A percentile compares a stretch with the other conserved stretches of the same genome.
phyloP scores from a whole-genome alignment of 352 stramenopile genomes.

The Globisporangium carolinianum region DNA sequence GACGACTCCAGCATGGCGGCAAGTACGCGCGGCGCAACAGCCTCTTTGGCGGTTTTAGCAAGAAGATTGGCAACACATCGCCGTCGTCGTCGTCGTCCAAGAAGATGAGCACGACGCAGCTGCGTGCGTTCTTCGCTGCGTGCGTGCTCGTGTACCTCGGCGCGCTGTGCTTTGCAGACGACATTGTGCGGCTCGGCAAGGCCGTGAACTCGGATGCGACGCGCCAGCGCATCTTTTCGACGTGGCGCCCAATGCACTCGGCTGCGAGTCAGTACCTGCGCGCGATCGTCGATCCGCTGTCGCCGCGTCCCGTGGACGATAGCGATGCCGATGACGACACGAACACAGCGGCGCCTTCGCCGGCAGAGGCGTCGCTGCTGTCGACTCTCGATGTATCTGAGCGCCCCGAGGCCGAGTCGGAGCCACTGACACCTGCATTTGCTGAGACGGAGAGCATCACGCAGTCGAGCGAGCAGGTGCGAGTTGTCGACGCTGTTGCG shows the following conservation, averaged over 20 bases:
- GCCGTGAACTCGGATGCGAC: constrained; percentile 10
- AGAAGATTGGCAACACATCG: not conserved
- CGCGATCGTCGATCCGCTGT: constrained; percentile 5
- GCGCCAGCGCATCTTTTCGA: constrained; percentile 12
- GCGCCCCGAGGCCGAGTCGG: too few relatives aligned
- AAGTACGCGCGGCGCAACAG: constrained; percentile 7
- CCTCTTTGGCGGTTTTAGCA: constrained; percentile 1
- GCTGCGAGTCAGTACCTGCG: constrained; percentile 12
- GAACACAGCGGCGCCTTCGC: not conserved
- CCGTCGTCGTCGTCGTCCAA: not conserved
- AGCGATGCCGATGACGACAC: not conserved
- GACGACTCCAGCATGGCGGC: not conserved
- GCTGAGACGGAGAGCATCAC: too few relatives aligned
- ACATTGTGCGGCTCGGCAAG: constrained; percentile 13
- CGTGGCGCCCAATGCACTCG: constrained; percentile 15
- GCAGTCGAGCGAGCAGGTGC: too few relatives aligned
- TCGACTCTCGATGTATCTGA: too few relatives aligned
- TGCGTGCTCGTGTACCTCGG: constrained; percentile 15
- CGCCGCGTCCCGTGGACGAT: not conserved
- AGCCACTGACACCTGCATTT: too few relatives aligned
- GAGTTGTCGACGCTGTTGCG: too few relatives aligned
- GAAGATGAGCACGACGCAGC: constrained; percentile 14
- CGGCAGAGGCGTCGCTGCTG: too few relatives aligned
- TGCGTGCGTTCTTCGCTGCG: constrained; percentile 13
- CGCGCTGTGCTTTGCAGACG: constrained; percentile 11